Evolutionary conservation across 2,329 filamentous ascomycete species (phyloP), one percentile per base, ranked within the genome.

Genomic region (Fusarium haematococcum): DNA sequence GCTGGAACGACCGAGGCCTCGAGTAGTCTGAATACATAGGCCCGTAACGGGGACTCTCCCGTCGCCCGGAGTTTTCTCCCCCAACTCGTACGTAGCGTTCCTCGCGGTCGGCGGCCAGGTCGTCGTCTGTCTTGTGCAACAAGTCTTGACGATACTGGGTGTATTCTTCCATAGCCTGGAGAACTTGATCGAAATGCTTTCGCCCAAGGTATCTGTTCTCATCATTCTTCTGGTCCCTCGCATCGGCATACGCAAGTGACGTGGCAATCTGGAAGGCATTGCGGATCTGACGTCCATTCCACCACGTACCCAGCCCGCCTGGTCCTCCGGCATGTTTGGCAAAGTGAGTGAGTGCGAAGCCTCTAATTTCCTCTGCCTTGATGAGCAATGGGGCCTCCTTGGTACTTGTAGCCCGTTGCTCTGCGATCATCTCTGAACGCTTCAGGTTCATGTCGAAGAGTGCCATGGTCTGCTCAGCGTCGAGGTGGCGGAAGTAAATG

Each of bases 241-340:
- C 50, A 2, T 48, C 54, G 1, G 27, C 52, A 25, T 65, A 65
- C 6, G 63, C 63, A 16, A 65, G 35, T 4, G 63, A 66, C 1
- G 63, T 60, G 14, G 63, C 63, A 11, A 66, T 60, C 39, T 65
- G 52, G 16, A 65, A 65, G 7, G 63, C 63, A 20, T 65, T 65
- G 9, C 63, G 27, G 18, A 65, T 65, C 52, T 65, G 63, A 25
- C 63, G 63, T n/a, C 63, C 63, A 20, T 65, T 65, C 63, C 63
- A 65, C 63, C 63, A 59, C 3, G 37, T 39, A 1, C 50, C 20
- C 9, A 6, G 6, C 18, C 11, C 25, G 9, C 18, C 25, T 25
- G 37, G 30, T 13, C 16, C 25, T n/a, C 18, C 25, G 7, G 45
- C 23, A 5, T 39, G 16, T 7, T 65, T 57, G 27, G 16, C 10